Percentiles rank a stretch among this genome's conserved stretches.
Conservation (phyloP, 1,284 basidiomycete genomes). For the Tylopilus sp. region DNA sequence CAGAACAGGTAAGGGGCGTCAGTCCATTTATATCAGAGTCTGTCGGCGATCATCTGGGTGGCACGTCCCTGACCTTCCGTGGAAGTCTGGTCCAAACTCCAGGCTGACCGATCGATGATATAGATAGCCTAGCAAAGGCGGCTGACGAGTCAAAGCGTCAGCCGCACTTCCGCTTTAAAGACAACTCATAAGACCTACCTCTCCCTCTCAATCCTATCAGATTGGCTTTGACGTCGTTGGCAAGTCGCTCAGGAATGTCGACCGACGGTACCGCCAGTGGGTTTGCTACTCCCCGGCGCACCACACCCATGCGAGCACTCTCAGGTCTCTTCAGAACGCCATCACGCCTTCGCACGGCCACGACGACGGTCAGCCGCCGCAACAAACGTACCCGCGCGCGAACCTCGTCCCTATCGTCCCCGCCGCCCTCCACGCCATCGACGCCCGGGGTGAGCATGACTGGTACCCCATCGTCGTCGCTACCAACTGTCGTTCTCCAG, state of each 20-base stretch:
- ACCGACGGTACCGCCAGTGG: slow-evolving; percentile 2
- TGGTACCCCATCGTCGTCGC: background rate
- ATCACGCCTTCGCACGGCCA: slow-evolving; percentile 19
- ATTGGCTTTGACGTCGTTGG: background rate
- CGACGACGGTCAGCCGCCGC: slow-evolving; percentile 11
- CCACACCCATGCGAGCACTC: slow-evolving; percentile 16
- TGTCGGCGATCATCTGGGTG: background rate
- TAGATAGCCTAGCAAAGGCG: background rate
- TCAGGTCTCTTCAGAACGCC: slow-evolving; percentile 26
- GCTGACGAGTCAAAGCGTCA: slow-evolving; percentile 13
- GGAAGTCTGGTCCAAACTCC: no score
- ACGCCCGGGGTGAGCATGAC: background rate
- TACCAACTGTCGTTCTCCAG: slow-evolving; percentile 43
- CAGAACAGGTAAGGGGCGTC: slow-evolving; percentile 49
- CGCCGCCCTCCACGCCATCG: slow-evolving; percentile 8
- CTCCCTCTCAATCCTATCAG: background rate
- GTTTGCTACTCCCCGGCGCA: slow-evolving; percentile 14
- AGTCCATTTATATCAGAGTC: background rate
- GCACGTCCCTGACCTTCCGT: no score
- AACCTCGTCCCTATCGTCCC: background rate
- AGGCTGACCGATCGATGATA: no score
- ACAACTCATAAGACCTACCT: background rate
- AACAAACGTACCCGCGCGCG: slow-evolving; percentile 21
- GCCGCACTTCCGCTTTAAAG: slow-evolving; percentile 14
- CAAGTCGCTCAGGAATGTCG: slow-evolving; percentile 14